Base-by-base conservation (phyloP, 1,139 yeast genomes). In the Magnusiomyces tetraspermus region DNA sequence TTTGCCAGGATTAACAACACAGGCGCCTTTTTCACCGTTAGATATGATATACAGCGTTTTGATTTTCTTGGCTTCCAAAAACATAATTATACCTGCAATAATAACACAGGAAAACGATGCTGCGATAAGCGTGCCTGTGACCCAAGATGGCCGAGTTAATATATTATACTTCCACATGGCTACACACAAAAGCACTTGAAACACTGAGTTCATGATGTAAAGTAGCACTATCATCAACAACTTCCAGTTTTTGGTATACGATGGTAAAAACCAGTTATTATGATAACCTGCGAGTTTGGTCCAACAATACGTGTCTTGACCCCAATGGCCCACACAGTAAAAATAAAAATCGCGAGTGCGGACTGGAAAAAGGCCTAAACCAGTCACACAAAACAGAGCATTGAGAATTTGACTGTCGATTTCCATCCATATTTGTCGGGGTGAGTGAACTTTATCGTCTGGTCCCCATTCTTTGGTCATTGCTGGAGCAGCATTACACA, bases 351-450 rank as follows among this genome's bases (percentile, higher is more conserved):
- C 61, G 24, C 59, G 57, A 8, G 52, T 38, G 1, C 62, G 53
- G 33, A 54, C 52, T 5, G 62, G 62, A 47, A 59, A 52, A 2
- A 59, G 52, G 1, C 62, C 62, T 4, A 59, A 49, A 5, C 61
- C 61, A 2, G 61, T 59, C 15, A 59, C 44, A 28, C 61, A 59
- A 30, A 59, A 59, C 31, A 59, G 33, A 2, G 59, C 62, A 36
- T 59, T 59, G 28, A 59, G 51, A 15, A 59, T 51, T 47, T 59
- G 62, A 22, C 61, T 58, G 40, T 57, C 60, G 23, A 59, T 59
- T 40, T 59, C 62, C n/a, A 59, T 58, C 62, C 62, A 59, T 17
- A 54, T 55, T 48, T 59, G 58, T 8, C 60, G 57, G 1, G 60
- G 59, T 2, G 58, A 57, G 15, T 52, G 53, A 4, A 53, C 58